Base-by-base conservation (phyloP, 176 grass and related monocot genomes). In the Musa beccarii region DNA sequence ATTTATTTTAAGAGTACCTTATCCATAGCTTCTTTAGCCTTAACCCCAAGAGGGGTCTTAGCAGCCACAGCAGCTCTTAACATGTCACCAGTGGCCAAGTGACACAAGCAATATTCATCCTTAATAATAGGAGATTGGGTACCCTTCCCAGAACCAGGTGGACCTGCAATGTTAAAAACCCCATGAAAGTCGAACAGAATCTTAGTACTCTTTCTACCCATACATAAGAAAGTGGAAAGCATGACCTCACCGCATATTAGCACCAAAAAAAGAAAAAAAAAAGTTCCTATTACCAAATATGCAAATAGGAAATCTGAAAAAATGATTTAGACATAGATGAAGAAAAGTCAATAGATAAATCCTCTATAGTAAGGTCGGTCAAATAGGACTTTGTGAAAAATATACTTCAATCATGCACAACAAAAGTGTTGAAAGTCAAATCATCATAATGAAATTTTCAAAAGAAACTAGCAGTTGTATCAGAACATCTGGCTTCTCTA, bases 71-170 rank as follows among this genome's bases (percentile, higher is more conserved):
- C 90, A 81, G 94, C 94, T 77, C 94, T 87, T 64, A 98, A 75
- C 94, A 98, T 98, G 82, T 93, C 94, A 87, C 94, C 94, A 57
- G 94, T 98, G 67, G 94, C 94, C 80, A 98, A 84, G 87, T 98
- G 94, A 73, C 94, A 98, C 64, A 98, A 71, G 82, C 94, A 98
- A 26, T 87, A 91, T 22, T 98, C 95, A 65, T 93, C 95, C 80
- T 98, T 98, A 73, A 98, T 93, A 65, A 93, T 77, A 20, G 90
- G 88, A 8, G 95, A 97, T 70, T 97, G 93, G 49, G 93, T 97
- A 28, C 93, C 89, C 71, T 97, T 97, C 78, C 93, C 93, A 76
- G 87, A 97, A 72, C 93, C 93, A 71, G 89, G 93, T 78, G 93
- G 95, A 63, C 95, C 94, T 98, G 76, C 49, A 86, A 70, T 17